phyloP scores from a whole-genome alignment of 352 stramenopile species.

The Phytophthora constricta region DNA sequence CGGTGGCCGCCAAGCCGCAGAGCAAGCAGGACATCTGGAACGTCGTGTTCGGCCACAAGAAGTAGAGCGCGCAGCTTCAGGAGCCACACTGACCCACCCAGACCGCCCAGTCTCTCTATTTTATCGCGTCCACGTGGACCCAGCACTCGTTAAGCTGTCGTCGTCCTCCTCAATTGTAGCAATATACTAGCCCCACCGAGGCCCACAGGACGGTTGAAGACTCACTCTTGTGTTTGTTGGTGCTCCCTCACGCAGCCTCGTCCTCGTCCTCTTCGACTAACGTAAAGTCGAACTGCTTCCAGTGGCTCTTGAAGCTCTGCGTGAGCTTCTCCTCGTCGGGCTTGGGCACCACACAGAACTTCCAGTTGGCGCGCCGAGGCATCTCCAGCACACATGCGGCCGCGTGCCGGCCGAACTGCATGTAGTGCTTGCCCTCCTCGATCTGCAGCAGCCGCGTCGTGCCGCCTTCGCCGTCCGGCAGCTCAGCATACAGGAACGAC shows the following conservation, averaged over 20 bases:
- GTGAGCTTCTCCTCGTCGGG: constrained; percentile 72
- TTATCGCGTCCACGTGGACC: constrained; percentile 24
- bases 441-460: constrained; percentile 57
- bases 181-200: constrained; percentile 29
- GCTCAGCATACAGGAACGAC: constrained; percentile 72
- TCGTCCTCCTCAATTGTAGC: constrained; percentile 24
- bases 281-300: constrained; percentile 82
- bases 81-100: too few relatives aligned
- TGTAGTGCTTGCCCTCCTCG: constrained; percentile 82
- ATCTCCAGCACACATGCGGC: constrained; percentile 65
- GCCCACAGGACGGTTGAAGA: constrained; percentile 2
- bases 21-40: constrained; percentile 59
- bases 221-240: neutral
- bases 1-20: constrained; percentile 21
- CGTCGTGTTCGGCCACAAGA: constrained; percentile 52
- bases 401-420: constrained; percentile 82
- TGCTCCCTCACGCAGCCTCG: constrained; percentile 19
- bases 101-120: constrained; percentile 39
- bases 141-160: constrained; percentile 28
- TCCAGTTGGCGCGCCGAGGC: constrained; percentile 80
- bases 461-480: constrained; percentile 55
- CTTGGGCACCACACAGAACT: constrained; percentile 84
- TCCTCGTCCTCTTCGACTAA: constrained; percentile 42
- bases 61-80: too few relatives aligned
- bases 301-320: constrained; percentile 65